These are phyloP conservation scores for Quercus lobata DNA, from an alignment of 331 rosid genomes.

Conservation along the genomic window DNA sequence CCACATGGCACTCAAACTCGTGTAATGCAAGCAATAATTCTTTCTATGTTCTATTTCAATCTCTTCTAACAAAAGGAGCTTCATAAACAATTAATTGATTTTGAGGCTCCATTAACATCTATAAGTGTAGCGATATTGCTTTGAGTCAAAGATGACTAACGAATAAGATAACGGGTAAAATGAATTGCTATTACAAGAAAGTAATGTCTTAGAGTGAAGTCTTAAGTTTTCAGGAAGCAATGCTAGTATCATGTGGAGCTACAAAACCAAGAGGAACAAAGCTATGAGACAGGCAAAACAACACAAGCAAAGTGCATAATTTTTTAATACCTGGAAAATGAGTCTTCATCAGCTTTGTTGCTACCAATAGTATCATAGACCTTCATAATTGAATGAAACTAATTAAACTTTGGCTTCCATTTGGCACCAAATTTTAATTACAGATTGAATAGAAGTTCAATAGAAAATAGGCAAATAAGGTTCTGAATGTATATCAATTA, in stretches of 20 bases:
- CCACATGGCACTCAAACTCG: neutral
- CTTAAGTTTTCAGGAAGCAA: conserved; percentile 15
- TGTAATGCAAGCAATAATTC: neutral
- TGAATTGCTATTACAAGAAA: conserved; percentile 7
- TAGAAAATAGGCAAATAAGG: conserved; percentile 1
- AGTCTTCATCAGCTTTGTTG: conserved; percentile 80
- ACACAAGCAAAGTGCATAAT: neutral
- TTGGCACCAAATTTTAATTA: conserved; percentile 17
- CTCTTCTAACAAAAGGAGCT: neutral
- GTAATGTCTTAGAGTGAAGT: neutral
- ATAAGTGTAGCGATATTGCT: neutral
- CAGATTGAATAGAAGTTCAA: conserved; percentile 9
- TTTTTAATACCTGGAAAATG: conserved; percentile 46
- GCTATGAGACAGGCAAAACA: conserved; percentile 6
- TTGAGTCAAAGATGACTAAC: neutral
- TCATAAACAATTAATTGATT: neutral
- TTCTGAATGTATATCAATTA: conserved; percentile 5
- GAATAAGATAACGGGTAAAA: neutral
- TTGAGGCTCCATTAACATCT: neutral
- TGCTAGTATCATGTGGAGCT: conserved; percentile 2
- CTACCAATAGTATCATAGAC: conserved; percentile 92
- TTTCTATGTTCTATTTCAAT: neutral
- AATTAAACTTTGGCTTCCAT: conserved; percentile 23
- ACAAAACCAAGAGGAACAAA: conserved; percentile 12
- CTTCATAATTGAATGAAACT: conserved; percentile 47